These are phyloP conservation scores for Symbiodinium natans DNA, from an alignment of 73 alveolate species.

Conservation along the genomic window DNA sequence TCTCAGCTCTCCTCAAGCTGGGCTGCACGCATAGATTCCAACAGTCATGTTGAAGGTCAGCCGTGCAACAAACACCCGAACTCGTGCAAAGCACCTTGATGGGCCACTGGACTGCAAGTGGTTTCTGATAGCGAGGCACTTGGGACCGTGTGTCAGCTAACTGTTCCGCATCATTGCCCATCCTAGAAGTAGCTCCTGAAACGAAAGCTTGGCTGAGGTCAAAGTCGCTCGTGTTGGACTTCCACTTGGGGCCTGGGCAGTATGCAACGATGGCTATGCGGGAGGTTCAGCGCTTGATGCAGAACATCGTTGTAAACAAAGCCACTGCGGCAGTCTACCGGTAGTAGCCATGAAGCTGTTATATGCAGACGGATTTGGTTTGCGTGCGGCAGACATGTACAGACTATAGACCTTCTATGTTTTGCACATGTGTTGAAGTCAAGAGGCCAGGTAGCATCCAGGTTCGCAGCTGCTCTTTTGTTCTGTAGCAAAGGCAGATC, in stretches of 20 bases:
- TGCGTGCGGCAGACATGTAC: background rate
- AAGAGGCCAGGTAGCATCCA: background rate
- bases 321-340: background rate
- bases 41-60: background rate
- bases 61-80: background rate
- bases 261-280: slow-evolving; percentile 89
- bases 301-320: background rate
- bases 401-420: background rate
- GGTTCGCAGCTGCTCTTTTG: no score
- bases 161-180: no score
- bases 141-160: no score
- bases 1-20: background rate
- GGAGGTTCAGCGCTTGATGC: slow-evolving; percentile 16
- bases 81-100: background rate
- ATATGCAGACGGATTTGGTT: background rate
- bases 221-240: slow-evolving; percentile 21
- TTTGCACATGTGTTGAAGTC: background rate
- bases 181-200: no score
- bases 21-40: background rate
- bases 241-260: slow-evolving; percentile 84
- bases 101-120: background rate
- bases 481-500: no score
- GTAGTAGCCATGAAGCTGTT: background rate
- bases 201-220: slow-evolving; percentile 3
- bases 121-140: no score